Evolutionary conservation across 164 flowering plant species (phyloP).

Genomic region (Kingdonia uniflora): DNA sequence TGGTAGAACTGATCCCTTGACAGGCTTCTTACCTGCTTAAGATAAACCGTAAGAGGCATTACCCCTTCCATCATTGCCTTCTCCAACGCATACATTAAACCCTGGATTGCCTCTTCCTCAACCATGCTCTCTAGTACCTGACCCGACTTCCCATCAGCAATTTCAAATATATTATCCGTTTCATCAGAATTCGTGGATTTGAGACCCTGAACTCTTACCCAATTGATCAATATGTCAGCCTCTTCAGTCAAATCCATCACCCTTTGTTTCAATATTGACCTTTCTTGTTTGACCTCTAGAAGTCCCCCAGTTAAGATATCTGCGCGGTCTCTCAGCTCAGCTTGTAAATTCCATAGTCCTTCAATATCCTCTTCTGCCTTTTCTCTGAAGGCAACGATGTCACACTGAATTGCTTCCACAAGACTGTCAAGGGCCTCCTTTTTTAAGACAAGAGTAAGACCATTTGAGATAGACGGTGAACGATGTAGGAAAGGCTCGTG

Average conservation of each 20-base stretch:
- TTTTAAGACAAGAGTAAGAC: slow-evolving; percentile 18
- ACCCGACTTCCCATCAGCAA: slow-evolving; percentile 20
- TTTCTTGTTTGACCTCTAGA: slow-evolving; percentile 25
- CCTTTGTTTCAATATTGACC: slow-evolving; percentile 18
- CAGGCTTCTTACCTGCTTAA: slow-evolving; percentile 29
- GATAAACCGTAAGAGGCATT: slow-evolving; percentile 23
- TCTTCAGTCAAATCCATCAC: slow-evolving; percentile 14
- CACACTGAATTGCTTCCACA: slow-evolving; percentile 22
- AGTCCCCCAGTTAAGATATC: slow-evolving; percentile 10
- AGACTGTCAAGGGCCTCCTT: slow-evolving; percentile 41
- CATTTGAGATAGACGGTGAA: slow-evolving; percentile 13
- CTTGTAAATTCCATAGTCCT: slow-evolving; percentile 20
- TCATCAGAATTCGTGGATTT: background rate
- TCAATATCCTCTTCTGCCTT: slow-evolving; percentile 25
- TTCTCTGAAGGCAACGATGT: slow-evolving; percentile 17
- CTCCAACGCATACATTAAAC: slow-evolving; percentile 42
- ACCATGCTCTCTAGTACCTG: slow-evolving; percentile 21
- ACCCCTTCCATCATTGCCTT: slow-evolving; percentile 29
- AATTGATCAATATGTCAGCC: slow-evolving; percentile 26
- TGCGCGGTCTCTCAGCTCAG: slow-evolving; percentile 17
- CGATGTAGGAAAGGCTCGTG: slow-evolving; percentile 24
- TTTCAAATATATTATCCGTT: slow-evolving; percentile 29
- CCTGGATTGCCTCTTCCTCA: slow-evolving; percentile 40
- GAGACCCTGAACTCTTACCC: slow-evolving; percentile 28
- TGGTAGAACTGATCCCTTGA: slow-evolving; percentile 22